Evolutionary conservation across 2,329 filamentous ascomycete genomes (phyloP), one percentile per base, ranked within the genome.

Genomic region (Paramyrothecium sp.): DNA sequence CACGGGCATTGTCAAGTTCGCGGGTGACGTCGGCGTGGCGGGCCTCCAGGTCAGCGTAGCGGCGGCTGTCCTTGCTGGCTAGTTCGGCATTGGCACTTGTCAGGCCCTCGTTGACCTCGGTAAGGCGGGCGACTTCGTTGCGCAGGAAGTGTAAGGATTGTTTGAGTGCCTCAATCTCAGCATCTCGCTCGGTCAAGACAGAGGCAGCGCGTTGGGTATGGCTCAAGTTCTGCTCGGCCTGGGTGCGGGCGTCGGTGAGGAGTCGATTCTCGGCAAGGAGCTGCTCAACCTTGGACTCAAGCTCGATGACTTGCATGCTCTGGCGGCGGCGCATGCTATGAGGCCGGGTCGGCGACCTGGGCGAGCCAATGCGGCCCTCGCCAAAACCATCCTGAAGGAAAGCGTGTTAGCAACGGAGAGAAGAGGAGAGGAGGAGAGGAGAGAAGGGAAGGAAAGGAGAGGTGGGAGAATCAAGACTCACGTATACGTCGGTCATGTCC

Each of bases 261-360:
- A 86, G 78, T 56, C 89, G 87, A 70, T 98, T 98, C 72, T 99
- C 94, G 21, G 89, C 87, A 46, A 89, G 80, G 62, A 99, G 81
- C 73, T 94, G 89, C 65, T 97, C 92, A 66, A 99, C 84, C 68
- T 85, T 87, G 59, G 85, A 82, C 79, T 98, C 92, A 70, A 99
- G 87, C 68, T 99, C 94, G 60, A 98, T 87, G 55, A 94, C 87
- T 77, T 98, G 94, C 88, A 98, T 94, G 82, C 94, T 98, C 76
- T 97, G 95, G 71, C 94, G 91, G 71, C 94, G 93, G 67, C 94
- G 93, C 85, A 99, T 90, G 80, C 92, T 97, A 70, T 93, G 92
- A 67, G 95, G 93, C 75, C 94, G 88, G 65, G 92, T 96, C 56
- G 95, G 95, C 68, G 95, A 98, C 69, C 90, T 88, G 69, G 94